Evolutionary conservation across 306 rosid genomes (phyloP).

Genomic region (Sindora glabra): DNA sequence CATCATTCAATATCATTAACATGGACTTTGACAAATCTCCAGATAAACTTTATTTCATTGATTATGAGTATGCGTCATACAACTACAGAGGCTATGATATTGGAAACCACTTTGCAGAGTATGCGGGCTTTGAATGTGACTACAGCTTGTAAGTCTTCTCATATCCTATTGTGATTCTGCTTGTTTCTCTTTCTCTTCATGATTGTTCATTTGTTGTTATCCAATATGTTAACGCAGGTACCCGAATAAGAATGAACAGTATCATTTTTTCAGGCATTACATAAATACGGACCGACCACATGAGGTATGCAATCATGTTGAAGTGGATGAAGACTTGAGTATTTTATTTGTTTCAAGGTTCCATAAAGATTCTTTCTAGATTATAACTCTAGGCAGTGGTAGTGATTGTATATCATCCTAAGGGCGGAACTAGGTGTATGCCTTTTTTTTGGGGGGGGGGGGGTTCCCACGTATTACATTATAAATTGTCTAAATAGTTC

Average conservation of each 20-base stretch:
- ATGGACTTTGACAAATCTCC: conserved; percentile 29
- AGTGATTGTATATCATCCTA: background rate
- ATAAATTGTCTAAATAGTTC: too few species aligned
- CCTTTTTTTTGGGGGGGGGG: background rate
- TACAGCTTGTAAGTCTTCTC: conserved; percentile 49
- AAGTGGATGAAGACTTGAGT: background rate
- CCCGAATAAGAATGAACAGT: conserved; percentile 69
- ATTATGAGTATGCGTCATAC: conserved; percentile 96
- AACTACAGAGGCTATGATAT: conserved; percentile 89
- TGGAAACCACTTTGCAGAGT: conserved; percentile 94
- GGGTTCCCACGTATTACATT: too few species aligned
- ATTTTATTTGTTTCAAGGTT: background rate
- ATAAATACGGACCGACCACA: conserved; percentile 61
- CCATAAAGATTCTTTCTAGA: background rate
- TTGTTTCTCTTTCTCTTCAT: background rate
- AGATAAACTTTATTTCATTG: conserved; percentile 82
- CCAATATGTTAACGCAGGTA: conserved; percentile 38
- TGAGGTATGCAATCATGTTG: conserved; percentile 38
- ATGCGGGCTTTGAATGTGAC: conserved; percentile 88
- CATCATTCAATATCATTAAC: conserved; percentile 8
- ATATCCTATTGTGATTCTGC: background rate
- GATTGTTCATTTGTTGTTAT: conserved; percentile 16
- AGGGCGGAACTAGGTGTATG: too few species aligned
- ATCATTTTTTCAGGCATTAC: conserved; percentile 83
- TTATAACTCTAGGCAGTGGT: background rate